phyloP scores from a whole-genome alignment of 179 eudicot genomes.

The Beta corolliflora region DNA sequence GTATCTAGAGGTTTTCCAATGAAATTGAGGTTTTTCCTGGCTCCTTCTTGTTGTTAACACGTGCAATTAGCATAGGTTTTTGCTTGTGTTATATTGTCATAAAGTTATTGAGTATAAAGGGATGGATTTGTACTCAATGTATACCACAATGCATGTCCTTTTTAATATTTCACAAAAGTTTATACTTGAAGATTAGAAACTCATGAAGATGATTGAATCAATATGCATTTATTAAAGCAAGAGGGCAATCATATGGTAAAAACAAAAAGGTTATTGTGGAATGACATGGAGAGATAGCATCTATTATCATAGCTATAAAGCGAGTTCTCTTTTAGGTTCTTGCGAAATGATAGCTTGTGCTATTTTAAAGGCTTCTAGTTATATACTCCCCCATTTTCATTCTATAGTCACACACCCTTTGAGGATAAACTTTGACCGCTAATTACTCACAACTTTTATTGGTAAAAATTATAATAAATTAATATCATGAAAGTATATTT shows the following conservation, averaged over 20 bases:
- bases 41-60: background rate
- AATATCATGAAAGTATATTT: too few species aligned
- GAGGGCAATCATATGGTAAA: background rate
- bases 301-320: background rate
- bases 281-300: background rate
- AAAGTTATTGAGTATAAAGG: background rate
- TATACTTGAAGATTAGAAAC: background rate
- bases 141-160: background rate
- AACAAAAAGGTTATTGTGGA: background rate
- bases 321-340: too few species aligned
- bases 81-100: background rate
- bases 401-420: too few species aligned
- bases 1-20: background rate
- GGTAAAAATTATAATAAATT: too few species aligned
- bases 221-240: background rate
- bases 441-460: too few species aligned
- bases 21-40: background rate
- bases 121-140: background rate
- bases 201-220: background rate
- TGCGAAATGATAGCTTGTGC: too few species aligned
- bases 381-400: too few species aligned
- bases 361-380: too few species aligned
- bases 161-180: background rate
- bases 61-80: background rate
- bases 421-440: too few species aligned